Conservation (phyloP, 305 asterid genomes). For the Fraxinus angustifolia region DNA sequence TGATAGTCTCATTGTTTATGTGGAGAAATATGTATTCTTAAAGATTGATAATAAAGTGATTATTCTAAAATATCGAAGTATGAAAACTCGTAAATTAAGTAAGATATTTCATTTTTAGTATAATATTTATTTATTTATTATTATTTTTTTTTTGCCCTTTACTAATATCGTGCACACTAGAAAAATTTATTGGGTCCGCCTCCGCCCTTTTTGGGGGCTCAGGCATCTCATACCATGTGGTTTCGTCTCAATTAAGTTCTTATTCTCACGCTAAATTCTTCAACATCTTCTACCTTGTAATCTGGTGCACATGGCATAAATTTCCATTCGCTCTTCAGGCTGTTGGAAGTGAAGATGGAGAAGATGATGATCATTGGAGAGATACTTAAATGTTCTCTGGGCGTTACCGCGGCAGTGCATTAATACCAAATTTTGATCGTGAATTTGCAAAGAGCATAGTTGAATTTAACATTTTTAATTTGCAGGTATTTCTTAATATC, state of each 20-base stretch:
- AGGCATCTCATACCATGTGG: not conserved
- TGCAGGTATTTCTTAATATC: not conserved
- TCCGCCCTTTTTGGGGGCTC: not conserved
- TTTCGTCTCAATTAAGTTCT: not conserved
- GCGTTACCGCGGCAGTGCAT: not conserved
- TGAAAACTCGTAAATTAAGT: too few species aligned
- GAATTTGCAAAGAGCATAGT: not conserved
- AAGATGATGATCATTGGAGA: conserved; percentile 56
- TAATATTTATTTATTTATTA: too few species aligned
- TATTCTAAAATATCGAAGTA: too few species aligned
- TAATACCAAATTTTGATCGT: not conserved
- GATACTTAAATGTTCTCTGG: conserved; percentile 43
- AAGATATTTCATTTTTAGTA: too few species aligned
- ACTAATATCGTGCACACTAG: too few species aligned
- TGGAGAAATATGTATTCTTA: too few species aligned
- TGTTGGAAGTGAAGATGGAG: conserved; percentile 67
- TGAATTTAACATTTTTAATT: not conserved
- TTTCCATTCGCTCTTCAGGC: conserved; percentile 41
- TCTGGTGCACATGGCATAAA: not conserved
- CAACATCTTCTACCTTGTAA: not conserved
- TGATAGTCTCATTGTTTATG: too few species aligned
- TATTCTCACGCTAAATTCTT: not conserved
- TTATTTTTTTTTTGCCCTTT: too few species aligned
- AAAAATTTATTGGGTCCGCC: too few species aligned
- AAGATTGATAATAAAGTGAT: too few species aligned